Percentiles rank a stretch among this genome's conserved stretches.
Evolutionary conservation across 2,329 filamentous ascomycete species (phyloP).

Genomic region (Incumbomyces lentus): DNA sequence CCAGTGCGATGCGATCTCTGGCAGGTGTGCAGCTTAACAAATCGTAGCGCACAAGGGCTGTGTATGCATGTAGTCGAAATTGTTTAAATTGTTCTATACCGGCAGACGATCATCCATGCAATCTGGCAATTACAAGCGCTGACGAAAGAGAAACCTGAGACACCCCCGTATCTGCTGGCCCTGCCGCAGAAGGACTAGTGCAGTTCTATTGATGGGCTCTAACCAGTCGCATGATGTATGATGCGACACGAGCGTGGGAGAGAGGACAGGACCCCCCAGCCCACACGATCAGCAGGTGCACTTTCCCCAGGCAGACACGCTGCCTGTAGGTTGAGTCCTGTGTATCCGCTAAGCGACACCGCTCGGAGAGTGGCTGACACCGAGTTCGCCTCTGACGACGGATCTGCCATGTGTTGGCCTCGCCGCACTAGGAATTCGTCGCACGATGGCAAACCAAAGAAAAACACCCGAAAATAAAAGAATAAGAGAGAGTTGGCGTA

Average conservation of each 20-base stretch:
- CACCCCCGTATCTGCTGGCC: not conserved
- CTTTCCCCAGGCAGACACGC: not conserved
- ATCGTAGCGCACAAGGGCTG: not conserved
- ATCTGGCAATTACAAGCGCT: slow-evolving; percentile 1
- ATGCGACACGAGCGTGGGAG: no score
- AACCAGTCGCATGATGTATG: no score
- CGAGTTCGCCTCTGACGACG: not conserved
- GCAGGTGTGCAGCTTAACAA: not conserved
- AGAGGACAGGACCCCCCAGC: no score
- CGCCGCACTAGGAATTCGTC: not conserved
- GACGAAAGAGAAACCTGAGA: not conserved
- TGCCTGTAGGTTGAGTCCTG: not conserved
- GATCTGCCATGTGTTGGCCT: not conserved
- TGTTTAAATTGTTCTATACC: no score
- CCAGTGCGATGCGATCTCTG: no score
- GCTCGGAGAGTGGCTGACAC: not conserved
- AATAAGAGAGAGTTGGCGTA: not conserved
- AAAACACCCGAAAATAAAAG: not conserved
- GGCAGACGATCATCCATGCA: not conserved
- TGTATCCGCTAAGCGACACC: not conserved
- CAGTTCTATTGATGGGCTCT: slow-evolving; percentile 4
- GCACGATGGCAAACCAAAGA: not conserved
- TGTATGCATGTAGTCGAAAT: no score
- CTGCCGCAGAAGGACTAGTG: not conserved
- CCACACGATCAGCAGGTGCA: slow-evolving; percentile 2